Conservation (phyloP, 2,329 filamentous ascomycete genomes). For the Trichoderma sp. region DNA sequence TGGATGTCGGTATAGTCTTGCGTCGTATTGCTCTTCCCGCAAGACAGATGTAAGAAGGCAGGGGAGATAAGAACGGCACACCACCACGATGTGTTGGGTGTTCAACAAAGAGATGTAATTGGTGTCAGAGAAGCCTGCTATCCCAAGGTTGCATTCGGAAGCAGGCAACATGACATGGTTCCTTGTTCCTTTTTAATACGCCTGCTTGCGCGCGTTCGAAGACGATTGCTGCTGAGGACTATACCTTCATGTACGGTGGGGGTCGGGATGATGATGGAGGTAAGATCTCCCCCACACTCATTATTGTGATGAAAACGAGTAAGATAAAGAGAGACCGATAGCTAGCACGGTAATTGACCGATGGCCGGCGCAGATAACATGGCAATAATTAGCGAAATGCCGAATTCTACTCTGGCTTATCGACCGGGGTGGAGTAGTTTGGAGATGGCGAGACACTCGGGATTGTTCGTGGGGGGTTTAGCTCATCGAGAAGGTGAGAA, state of each 20-base stretch:
- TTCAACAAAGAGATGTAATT: neutral
- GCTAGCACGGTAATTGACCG: neutral
- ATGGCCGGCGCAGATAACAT: neutral
- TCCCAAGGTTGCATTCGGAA: conserved; percentile 9
- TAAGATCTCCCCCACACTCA: neutral
- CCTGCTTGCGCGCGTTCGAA: neutral
- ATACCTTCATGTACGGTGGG: neutral
- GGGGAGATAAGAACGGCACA: neutral
- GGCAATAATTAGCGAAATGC: conserved; percentile 2
- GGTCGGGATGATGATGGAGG: neutral
- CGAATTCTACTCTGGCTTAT: neutral
- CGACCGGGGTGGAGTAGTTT: neutral
- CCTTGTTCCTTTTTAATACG: neutral
- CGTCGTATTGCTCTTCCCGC: neutral
- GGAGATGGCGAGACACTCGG: neutral
- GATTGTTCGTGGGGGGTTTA: conserved; percentile 4
- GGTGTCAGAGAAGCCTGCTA: neutral
- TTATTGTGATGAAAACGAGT: neutral
- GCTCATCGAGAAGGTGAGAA: neutral
- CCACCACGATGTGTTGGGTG: neutral
- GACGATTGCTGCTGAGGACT: neutral
- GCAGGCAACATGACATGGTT: neutral
- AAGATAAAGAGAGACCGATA: neutral
- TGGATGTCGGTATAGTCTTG: neutral
- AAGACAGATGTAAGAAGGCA: neutral